These are phyloP conservation scores for Medicago ruthenica DNA, from an alignment of 306 rosid genomes.

Conservation along the genomic window DNA sequence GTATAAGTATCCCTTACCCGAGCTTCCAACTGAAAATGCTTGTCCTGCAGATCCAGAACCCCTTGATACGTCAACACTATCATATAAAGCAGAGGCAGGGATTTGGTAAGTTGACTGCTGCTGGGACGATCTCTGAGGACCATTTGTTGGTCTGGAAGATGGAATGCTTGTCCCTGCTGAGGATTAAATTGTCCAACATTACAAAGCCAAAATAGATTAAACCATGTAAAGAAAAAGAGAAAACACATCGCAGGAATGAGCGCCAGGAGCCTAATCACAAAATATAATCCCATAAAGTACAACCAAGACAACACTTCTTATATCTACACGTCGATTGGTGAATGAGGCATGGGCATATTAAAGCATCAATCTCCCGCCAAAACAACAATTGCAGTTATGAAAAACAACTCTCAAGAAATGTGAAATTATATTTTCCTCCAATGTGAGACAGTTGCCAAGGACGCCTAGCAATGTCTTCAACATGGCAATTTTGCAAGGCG, in stretches of 20 bases:
- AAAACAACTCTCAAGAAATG: neutral
- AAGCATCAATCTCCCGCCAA: neutral
- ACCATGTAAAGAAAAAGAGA: conserved; percentile 16
- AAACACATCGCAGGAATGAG: conserved; percentile 2
- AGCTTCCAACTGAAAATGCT: conserved; percentile 46
- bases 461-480: neutral
- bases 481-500: neutral
- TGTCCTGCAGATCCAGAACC: conserved; percentile 51
- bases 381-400: conserved; percentile 13
- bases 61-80: conserved; percentile 51
- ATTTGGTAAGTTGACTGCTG: conserved; percentile 74
- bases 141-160: conserved; percentile 64
- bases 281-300: neutral
- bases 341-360: conserved; percentile 9
- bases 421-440: neutral
- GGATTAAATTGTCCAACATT: conserved; percentile 11
- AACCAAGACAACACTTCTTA: conserved; percentile 29
- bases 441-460: neutral
- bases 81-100: conserved; percentile 93
- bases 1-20: conserved; percentile 50
- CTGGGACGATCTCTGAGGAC: conserved; percentile 63
- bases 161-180: conserved; percentile 65
- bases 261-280: conserved; percentile 15
- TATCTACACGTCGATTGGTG: conserved; percentile 20
- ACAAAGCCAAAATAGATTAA: conserved; percentile 26